Evolutionary conservation across 2,329 filamentous ascomycete genomes (phyloP).

Genomic region (Cladorrhinum sp.): DNA sequence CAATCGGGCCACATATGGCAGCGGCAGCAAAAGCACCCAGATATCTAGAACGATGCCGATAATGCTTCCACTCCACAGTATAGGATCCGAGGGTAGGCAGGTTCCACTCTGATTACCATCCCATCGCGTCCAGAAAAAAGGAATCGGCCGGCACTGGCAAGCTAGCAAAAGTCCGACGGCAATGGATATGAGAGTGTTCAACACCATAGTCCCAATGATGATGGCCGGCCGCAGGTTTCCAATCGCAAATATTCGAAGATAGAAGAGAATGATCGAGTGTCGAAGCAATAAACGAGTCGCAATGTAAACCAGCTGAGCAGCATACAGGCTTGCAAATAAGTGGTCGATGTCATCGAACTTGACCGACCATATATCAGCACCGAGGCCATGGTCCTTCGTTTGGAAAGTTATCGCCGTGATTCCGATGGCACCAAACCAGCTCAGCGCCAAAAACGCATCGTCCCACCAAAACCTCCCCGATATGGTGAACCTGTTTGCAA

Average conservation of each 20-base stretch:
- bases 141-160: slow-evolving; percentile 50
- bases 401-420: neutral
- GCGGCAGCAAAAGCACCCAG: slow-evolving; percentile 49
- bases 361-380: slow-evolving; percentile 40
- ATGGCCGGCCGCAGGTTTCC: slow-evolving; percentile 37
- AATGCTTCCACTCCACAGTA: slow-evolving; percentile 48
- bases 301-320: slow-evolving; percentile 42
- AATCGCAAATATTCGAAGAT: slow-evolving; percentile 49
- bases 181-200: slow-evolving; percentile 37
- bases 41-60: slow-evolving; percentile 52
- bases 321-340: slow-evolving; percentile 40
- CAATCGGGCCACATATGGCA: slow-evolving; percentile 39
- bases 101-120: slow-evolving; percentile 43
- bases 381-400: neutral
- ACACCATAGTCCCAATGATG: slow-evolving; percentile 39
- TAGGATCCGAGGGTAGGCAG: slow-evolving; percentile 46
- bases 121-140: slow-evolving; percentile 52
- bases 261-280: slow-evolving; percentile 50
- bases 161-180: slow-evolving; percentile 40
- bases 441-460: slow-evolving; percentile 4
- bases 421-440: neutral
- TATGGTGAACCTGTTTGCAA: neutral
- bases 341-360: slow-evolving; percentile 37
- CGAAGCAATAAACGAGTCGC: slow-evolving; percentile 43
- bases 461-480: slow-evolving; percentile 7